phyloP scores from a whole-genome alignment of 2,329 filamentous ascomycete genomes.

The Seiridium unicorne region DNA sequence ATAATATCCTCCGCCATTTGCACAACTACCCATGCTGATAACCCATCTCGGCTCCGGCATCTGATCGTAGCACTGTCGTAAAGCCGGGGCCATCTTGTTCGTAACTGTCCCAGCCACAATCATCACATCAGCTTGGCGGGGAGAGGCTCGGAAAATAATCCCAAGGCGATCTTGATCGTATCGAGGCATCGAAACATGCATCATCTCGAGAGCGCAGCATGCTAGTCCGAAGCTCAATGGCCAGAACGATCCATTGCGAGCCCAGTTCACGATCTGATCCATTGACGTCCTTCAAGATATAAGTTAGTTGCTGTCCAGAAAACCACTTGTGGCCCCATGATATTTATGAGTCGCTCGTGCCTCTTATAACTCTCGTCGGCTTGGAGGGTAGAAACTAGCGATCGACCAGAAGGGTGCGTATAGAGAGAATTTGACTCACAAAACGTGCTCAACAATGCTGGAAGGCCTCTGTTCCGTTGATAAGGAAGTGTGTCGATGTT shows the following conservation, averaged over 20 bases:
- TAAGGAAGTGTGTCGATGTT: neutral
- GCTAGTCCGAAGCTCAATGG: constrained; percentile 61
- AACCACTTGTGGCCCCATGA: neutral
- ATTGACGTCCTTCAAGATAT: constrained; percentile 36
- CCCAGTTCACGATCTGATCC: constrained; percentile 57
- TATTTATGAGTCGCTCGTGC: neutral
- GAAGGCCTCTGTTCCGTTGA: neutral
- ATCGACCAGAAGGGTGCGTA: neutral
- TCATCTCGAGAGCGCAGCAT: constrained; percentile 64
- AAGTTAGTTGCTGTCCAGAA: neutral
- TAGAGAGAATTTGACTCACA: neutral
- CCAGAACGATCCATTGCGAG: constrained; percentile 58
- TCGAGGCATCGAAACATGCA: constrained; percentile 60
- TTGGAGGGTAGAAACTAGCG: neutral
- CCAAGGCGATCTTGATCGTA: constrained; percentile 64
- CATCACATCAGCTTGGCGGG: constrained; percentile 64
- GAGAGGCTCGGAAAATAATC: constrained; percentile 66
- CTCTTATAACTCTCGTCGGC: neutral
- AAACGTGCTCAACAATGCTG: neutral
- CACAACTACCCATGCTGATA: constrained; percentile 69
- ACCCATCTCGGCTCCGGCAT: constrained; percentile 65
- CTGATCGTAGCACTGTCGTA: constrained; percentile 65
- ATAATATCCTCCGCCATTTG: constrained; percentile 72
- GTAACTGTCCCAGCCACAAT: constrained; percentile 66
- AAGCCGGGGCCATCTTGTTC: constrained; percentile 66